Base-by-base conservation (phyloP, 2,329 filamentous ascomycete genomes). In the Clonostachys sp. region DNA sequence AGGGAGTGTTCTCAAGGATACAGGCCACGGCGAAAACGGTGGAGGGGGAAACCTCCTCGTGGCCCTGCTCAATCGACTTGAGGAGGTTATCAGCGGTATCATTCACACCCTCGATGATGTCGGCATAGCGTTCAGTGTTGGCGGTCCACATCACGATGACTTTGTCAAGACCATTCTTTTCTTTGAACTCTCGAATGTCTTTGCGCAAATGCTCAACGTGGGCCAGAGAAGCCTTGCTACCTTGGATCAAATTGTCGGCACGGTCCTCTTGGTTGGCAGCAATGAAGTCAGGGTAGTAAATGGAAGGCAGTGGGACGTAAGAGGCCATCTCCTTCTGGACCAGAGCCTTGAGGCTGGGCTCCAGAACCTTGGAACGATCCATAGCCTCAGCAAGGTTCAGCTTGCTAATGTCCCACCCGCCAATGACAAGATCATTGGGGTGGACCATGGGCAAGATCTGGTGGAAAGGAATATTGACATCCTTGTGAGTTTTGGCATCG, bases 231-330 rank as follows among this genome's bases (percentile, higher is more conserved):
- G 91, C 91, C 75, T 94, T 95, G 69, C 77, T 80, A 45, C 94
- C 94, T 53, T 87, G 74, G 44, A 97, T 69, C 53, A 95, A 62
- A 61, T 99, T 97, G 73, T 99, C 91, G 55, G 92, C 94, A 61
- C 94, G 88, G 63, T 91, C 91, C 69, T 94, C 91, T 74, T 99
- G 94, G 76, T 99, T 99, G 65, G 94, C 89, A 56, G 94, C 94
- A 63, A 99, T 99, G 77, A 99, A 99, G 72, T 97, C 94, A 2
- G 94, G 94, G 70, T 99, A 99, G 81, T 99, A 99, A 72, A 97
- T 87, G 70, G 88, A 92, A 20, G 91, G 92, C 53, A 97, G 81
- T 33, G 94, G 94, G 58, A 86, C 84, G 84, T 97, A 88, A 58
- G 77, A 75, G 51, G 84, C 75, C 91, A 97, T 92, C 74, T 97